A percentile compares a stretch with the other conserved stretches of the same genome.
Evolutionary conservation across 176 grass and related monocot genomes (phyloP).

Genomic region (Tillandsia leiboldiana): DNA sequence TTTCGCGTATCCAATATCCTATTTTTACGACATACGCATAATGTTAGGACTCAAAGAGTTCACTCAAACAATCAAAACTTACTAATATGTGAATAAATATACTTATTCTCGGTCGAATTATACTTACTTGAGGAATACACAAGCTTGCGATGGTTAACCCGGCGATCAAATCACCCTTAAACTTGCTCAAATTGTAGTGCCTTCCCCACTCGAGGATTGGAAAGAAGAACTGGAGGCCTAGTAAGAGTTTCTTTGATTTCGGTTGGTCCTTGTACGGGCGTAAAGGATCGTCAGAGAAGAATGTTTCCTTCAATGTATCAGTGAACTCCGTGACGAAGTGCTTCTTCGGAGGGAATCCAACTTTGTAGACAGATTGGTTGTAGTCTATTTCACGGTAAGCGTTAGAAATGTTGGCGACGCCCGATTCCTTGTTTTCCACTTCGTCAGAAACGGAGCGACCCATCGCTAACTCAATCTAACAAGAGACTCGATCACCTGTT

Average conservation of each 20-base stretch:
- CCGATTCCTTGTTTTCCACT: background rate
- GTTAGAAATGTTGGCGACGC: background rate
- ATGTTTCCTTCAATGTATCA: conserved; percentile 61
- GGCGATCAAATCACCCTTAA: conserved; percentile 80
- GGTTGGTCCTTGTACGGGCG: conserved; percentile 56
- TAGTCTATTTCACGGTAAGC: background rate
- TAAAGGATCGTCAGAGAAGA: conserved; percentile 69
- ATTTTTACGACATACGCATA: conserved; percentile 10
- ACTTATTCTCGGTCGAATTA: background rate
- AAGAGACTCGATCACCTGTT: background rate
- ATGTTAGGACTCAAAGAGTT: background rate
- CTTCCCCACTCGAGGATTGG: conserved; percentile 71
- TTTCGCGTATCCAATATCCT: conserved; percentile 93
- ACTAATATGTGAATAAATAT: no score
- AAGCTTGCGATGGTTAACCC: conserved; percentile 95
- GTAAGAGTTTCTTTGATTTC: conserved; percentile 30
- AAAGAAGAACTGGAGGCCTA: conserved; percentile 64
- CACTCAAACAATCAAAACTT: background rate
- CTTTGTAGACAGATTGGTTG: conserved; percentile 39
- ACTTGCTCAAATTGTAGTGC: conserved; percentile 57
- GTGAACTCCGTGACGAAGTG: conserved; percentile 44
- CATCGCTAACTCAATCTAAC: background rate
- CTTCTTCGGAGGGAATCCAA: conserved; percentile 50
- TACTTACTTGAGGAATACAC: conserved; percentile 85
- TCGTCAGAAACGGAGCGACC: background rate